Evolutionary conservation across 176 grass and related monocot genomes (phyloP).

Genomic region (sorghum (Sorghum bicolor)): DNA sequence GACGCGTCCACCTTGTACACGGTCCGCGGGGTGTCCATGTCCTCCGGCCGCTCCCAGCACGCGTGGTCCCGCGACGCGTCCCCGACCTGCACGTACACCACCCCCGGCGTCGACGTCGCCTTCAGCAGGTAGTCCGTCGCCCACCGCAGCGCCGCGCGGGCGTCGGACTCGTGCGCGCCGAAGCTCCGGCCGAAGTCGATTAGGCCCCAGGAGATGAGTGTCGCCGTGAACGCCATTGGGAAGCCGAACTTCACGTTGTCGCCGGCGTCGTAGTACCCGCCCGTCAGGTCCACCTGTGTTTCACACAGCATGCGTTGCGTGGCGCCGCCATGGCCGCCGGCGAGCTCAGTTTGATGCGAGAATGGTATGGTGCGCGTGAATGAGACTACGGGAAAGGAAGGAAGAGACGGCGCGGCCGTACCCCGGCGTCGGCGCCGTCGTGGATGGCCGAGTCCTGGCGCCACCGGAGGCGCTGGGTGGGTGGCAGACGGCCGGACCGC

Average conservation of each 20-base stretch:
- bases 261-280: conserved; percentile 94
- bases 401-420: neutral
- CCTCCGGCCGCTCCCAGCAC: conserved; percentile 92
- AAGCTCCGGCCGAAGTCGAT: conserved; percentile 75
- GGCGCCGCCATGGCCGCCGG: too few species aligned
- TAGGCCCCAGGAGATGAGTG: conserved; percentile 84
- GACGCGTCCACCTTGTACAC: conserved; percentile 65
- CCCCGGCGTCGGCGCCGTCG: conserved; percentile 62
- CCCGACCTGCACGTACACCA: conserved; percentile 85
- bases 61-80: conserved; percentile 74
- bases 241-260: conserved; percentile 99
- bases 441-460: conserved; percentile 63
- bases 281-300: conserved; percentile 68
- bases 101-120: conserved; percentile 43
- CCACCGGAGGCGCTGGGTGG: conserved; percentile 61
- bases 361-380: neutral
- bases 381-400: neutral
- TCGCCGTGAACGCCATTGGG: conserved; percentile 92
- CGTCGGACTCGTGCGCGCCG: conserved; percentile 52
- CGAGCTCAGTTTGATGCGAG: too few species aligned
- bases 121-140: conserved; percentile 91
- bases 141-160: conserved; percentile 54
- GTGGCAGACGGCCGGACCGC: conserved; percentile 59
- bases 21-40: conserved; percentile 91
- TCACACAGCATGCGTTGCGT: too few species aligned